Conservation (phyloP, 192 early-diverging fungal genomes). For the Coemansia sp. region DNA sequence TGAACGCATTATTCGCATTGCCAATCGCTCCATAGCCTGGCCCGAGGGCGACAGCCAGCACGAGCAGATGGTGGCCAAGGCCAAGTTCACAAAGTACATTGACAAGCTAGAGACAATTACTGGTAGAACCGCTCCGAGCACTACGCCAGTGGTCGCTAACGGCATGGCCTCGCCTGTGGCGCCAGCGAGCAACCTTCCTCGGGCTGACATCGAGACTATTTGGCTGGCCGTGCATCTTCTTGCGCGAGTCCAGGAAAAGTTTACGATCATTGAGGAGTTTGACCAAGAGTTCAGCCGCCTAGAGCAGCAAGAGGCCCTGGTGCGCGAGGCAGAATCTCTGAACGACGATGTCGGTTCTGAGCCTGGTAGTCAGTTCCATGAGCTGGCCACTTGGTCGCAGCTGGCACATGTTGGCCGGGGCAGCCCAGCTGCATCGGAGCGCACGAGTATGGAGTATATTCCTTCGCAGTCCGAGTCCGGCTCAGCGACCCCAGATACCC, state of each 20-base stretch:
- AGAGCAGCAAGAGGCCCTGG: constrained; percentile 51
- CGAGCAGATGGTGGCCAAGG: constrained; percentile 54
- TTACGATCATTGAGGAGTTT: constrained; percentile 52
- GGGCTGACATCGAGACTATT: constrained; percentile 56
- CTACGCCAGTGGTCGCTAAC: background rate
- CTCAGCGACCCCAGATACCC: constrained; percentile 40
- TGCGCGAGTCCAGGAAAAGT: constrained; percentile 43
- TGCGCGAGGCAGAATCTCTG: constrained; percentile 40
- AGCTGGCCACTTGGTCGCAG: constrained; percentile 55
- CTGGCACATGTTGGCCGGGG: constrained; percentile 38
- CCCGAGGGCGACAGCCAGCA: constrained; percentile 54
- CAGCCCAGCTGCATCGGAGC: constrained; percentile 46
- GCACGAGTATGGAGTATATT: constrained; percentile 47
- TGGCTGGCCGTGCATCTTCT: constrained; percentile 57
- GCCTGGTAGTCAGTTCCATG: constrained; percentile 9
- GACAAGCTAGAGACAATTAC: constrained; percentile 48
- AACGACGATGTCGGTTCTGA: constrained; percentile 15
- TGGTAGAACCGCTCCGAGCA: constrained; percentile 8
- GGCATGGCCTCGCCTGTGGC: constrained; percentile 7
- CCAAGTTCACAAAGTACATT: constrained; percentile 52
- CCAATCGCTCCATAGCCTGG: constrained; percentile 48
- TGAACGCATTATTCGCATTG: constrained; percentile 44
- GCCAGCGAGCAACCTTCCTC: constrained; percentile 18
- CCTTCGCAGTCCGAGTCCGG: constrained; percentile 51
- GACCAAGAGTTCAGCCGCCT: constrained; percentile 53